These are phyloP conservation scores for Daldinia sp. DNA, from an alignment of 2,329 filamentous ascomycete species.

Conservation along the genomic window DNA sequence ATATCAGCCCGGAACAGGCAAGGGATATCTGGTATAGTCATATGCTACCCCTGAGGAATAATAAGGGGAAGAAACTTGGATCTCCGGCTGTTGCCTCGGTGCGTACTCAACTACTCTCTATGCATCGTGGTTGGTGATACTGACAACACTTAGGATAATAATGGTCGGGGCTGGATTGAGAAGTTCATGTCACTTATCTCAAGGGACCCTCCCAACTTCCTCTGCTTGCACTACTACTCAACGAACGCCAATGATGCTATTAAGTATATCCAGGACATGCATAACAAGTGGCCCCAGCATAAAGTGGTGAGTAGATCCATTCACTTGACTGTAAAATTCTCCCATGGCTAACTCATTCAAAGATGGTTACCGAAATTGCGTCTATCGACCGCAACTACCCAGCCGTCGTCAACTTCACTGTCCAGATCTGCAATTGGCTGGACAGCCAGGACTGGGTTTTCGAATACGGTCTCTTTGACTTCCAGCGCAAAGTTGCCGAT, in stretches of 20 bases:
- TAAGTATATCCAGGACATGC: slow-evolving; percentile 56
- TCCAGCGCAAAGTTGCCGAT: slow-evolving; percentile 57
- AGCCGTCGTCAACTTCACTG: slow-evolving; percentile 56
- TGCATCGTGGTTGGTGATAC: background rate
- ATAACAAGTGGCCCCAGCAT: slow-evolving; percentile 50
- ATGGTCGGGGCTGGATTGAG: slow-evolving; percentile 54
- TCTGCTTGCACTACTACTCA: slow-evolving; percentile 60
- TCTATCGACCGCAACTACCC: slow-evolving; percentile 55
- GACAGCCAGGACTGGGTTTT: slow-evolving; percentile 56
- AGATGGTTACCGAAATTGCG: slow-evolving; percentile 60
- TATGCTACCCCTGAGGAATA: slow-evolving; percentile 53
- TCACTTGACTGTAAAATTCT: slow-evolving; percentile 20
- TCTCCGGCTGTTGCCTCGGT: slow-evolving; percentile 52
- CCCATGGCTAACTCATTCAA: slow-evolving; percentile 17
- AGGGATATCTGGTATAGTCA: slow-evolving; percentile 55
- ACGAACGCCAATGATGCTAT: slow-evolving; percentile 54
- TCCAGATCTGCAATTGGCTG: slow-evolving; percentile 58
- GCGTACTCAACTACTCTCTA: background rate
- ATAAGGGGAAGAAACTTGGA: slow-evolving; percentile 46
- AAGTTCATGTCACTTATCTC: slow-evolving; percentile 56
- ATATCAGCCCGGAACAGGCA: slow-evolving; percentile 52
- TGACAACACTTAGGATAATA: slow-evolving; percentile 40
- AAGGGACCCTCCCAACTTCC: slow-evolving; percentile 55
- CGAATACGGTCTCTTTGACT: slow-evolving; percentile 60
- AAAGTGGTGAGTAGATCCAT: slow-evolving; percentile 42